These are phyloP conservation scores for Ophiocordyceps sinensis DNA, from an alignment of 2,329 filamentous ascomycete genomes.

Conservation along the genomic window DNA sequence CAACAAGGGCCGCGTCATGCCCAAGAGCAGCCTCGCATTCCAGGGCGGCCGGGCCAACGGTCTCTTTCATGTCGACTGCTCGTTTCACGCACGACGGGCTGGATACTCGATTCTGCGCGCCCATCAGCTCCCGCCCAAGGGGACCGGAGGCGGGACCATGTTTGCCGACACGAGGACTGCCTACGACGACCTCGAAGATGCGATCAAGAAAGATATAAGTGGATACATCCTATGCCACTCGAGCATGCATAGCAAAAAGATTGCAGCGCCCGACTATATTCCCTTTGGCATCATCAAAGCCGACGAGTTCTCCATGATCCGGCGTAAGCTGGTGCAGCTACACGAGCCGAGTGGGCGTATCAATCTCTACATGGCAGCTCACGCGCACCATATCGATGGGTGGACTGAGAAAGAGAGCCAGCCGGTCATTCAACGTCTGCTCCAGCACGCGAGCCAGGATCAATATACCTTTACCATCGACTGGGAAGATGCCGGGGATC, in stretches of 20 bases:
- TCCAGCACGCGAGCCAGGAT: not conserved
- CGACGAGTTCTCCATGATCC: not conserved
- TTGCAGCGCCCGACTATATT: not conserved
- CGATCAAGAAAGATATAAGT: not conserved
- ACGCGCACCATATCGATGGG: not conserved
- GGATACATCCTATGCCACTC: not conserved
- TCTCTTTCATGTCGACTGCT: conserved; percentile 1
- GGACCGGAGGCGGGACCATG: not conserved
- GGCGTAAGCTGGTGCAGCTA: not conserved
- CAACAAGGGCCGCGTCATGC: not conserved
- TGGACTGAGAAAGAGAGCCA: not conserved
- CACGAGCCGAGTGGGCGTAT: conserved; percentile 1
- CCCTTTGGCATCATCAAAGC: not conserved
- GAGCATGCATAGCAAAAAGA: not conserved
- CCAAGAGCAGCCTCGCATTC: not conserved
- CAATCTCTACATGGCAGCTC: not conserved
- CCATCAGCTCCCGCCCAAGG: not conserved
- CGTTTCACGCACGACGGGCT: not conserved
- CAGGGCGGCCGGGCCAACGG: not conserved
- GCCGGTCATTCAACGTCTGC: not conserved
- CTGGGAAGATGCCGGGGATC: not conserved
- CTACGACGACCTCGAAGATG: not conserved
- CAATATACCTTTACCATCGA: not conserved
- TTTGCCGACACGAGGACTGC: conserved; percentile 1
- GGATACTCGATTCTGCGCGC: conserved; percentile 1